Evolutionary conservation across 2,329 filamentous ascomycete species (phyloP).

Genomic region (Pyrenophora tritici-repentis): DNA sequence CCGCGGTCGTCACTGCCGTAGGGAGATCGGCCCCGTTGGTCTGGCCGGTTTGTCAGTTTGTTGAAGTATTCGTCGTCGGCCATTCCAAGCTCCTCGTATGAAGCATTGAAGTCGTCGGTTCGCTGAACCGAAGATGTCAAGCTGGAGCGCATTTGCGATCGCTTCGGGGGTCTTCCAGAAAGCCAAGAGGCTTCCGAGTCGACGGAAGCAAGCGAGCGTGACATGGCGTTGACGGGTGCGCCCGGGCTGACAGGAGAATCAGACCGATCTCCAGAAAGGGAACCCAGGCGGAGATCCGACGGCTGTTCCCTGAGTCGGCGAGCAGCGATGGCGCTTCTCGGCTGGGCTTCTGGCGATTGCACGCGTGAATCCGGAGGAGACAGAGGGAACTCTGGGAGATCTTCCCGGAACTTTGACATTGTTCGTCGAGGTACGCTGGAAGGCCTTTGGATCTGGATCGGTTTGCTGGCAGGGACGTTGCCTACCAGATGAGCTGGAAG

Average conservation of each 20-base stretch:
- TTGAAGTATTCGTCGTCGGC: slow-evolving; percentile 77
- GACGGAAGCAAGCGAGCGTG: slow-evolving; percentile 88
- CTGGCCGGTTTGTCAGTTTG: slow-evolving; percentile 55
- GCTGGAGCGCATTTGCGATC: slow-evolving; percentile 54
- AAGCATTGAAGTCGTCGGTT: slow-evolving; percentile 61
- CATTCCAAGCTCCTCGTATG: slow-evolving; percentile 68
- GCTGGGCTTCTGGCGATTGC: slow-evolving; percentile 73
- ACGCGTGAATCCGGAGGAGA: slow-evolving; percentile 84
- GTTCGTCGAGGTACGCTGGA: slow-evolving; percentile 73
- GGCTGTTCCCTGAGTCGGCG: slow-evolving; percentile 47
- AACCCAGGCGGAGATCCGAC: slow-evolving; percentile 40
- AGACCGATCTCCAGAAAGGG: slow-evolving; percentile 40
- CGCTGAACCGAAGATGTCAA: slow-evolving; percentile 51
- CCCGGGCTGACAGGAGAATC: slow-evolving; percentile 51
- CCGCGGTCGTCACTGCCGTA: slow-evolving; percentile 32
- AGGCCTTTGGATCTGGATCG: slow-evolving; percentile 51
- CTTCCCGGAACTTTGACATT: slow-evolving; percentile 89
- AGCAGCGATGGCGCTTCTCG: slow-evolving; percentile 48
- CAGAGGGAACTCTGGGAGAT: slow-evolving; percentile 81
- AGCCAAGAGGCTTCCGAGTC: slow-evolving; percentile 97
- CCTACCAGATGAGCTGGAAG: slow-evolving; percentile 56
- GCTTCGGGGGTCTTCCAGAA: slow-evolving; percentile 69
- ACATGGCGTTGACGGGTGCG: slow-evolving; percentile 55
- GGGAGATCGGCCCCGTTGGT: slow-evolving; percentile 48
- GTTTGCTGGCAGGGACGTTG: slow-evolving; percentile 43